These are phyloP conservation scores for Pulveroboletus sp. DNA, from an alignment of 768 basidiomycete genomes.

Conservation along the genomic window DNA sequence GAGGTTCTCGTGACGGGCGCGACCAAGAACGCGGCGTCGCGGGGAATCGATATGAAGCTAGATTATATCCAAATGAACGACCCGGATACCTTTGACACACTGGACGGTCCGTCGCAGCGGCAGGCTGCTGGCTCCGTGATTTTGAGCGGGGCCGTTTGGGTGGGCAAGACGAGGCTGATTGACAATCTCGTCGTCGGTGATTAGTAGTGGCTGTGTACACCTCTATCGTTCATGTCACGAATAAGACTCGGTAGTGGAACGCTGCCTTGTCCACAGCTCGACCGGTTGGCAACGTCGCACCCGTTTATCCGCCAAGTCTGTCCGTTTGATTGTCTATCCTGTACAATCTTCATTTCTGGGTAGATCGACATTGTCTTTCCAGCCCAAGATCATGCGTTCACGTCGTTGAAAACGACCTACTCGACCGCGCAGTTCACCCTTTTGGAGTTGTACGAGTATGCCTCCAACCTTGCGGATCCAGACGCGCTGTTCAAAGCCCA, in stretches of 20 bases:
- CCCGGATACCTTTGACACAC: slow-evolving; percentile 64
- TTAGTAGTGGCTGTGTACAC: not conserved
- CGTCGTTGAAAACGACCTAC: slow-evolving; percentile 43
- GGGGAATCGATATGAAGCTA: slow-evolving; percentile 53
- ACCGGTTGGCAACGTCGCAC: slow-evolving; percentile 37
- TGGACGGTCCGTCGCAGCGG: slow-evolving; percentile 37
- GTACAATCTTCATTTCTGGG: slow-evolving; percentile 3
- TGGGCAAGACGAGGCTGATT: slow-evolving; percentile 86
- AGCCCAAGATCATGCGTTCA: slow-evolving; percentile 38
- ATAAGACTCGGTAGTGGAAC: slow-evolving; percentile 19
- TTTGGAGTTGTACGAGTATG: slow-evolving; percentile 41
- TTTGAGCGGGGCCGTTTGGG: slow-evolving; percentile 83
- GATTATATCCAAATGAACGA: slow-evolving; percentile 94
- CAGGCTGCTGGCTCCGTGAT: slow-evolving; percentile 46
- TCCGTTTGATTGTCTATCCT: not conserved
- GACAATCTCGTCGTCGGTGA: slow-evolving; percentile 86
- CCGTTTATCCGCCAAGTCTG: slow-evolving; percentile 55
- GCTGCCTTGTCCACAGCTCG: slow-evolving; percentile 29
- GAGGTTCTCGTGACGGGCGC: slow-evolving; percentile 36
- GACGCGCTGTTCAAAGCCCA: slow-evolving; percentile 37
- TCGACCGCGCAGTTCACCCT: slow-evolving; percentile 43
- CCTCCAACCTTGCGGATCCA: slow-evolving; percentile 21
- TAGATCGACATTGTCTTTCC: slow-evolving; percentile 68
- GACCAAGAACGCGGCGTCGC: slow-evolving; percentile 28
- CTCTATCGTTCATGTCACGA: not conserved